These are phyloP conservation scores for Fusarium foetens DNA, from an alignment of 2,329 filamentous ascomycete species.

Conservation along the genomic window DNA sequence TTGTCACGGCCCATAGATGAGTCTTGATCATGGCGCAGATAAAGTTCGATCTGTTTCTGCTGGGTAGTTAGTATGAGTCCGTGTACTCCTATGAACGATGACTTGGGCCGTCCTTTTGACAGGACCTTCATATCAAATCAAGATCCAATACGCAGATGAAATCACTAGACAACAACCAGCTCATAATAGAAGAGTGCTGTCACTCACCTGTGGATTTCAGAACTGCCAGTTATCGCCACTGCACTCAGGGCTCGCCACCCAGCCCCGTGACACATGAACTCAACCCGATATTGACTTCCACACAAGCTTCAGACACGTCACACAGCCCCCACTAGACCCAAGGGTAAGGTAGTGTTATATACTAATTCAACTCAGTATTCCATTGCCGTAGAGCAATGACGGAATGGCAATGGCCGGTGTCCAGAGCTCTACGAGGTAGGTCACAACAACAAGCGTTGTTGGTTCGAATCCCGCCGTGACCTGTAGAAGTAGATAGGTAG, in stretches of 20 bases:
- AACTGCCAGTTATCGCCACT: background rate
- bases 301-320: background rate
- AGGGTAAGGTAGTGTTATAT: background rate
- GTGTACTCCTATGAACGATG: background rate
- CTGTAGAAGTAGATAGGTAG: background rate
- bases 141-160: background rate
- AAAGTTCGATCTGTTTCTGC: accelerated
- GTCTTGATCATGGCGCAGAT: accelerated
- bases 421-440: conserved; percentile 22
- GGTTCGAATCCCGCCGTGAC: background rate
- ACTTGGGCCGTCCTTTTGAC: too few species aligned
- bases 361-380: background rate
- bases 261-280: background rate
- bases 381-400: background rate
- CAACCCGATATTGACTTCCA: background rate
- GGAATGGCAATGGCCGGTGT: conserved; percentile 14
- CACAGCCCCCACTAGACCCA: too few species aligned
- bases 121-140: background rate
- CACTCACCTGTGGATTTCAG: accelerated
- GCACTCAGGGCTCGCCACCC: background rate
- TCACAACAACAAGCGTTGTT: background rate
- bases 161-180: accelerated
- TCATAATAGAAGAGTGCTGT: accelerated
- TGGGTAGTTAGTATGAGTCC: background rate
- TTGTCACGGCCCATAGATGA: background rate